phyloP scores from a whole-genome alignment of 2,329 filamentous ascomycete species.

The Pochonia chlamydosporia region DNA sequence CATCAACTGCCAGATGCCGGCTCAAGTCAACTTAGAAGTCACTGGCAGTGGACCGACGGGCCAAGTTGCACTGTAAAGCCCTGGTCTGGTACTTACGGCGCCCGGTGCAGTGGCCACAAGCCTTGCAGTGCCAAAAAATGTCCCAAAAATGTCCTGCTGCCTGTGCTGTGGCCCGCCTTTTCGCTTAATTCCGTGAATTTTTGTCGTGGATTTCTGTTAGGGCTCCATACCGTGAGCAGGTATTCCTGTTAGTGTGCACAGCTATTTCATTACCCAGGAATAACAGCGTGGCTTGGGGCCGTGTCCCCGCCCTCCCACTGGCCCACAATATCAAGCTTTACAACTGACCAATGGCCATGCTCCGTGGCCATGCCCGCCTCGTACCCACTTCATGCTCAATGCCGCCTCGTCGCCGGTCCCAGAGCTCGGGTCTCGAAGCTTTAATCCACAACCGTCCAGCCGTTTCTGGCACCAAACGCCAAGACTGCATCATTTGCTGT shows the following conservation, averaged over 20 bases:
- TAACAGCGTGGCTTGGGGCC: conserved; percentile 5
- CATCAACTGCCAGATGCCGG: not conserved
- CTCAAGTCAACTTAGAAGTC: too few relatives aligned
- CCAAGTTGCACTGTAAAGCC: too few relatives aligned
- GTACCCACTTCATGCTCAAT: not conserved
- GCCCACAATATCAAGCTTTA: not conserved
- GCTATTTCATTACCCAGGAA: not conserved
- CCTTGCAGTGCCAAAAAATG: not conserved
- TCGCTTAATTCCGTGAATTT: conserved; percentile 18
- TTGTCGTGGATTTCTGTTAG: conserved; percentile 19
- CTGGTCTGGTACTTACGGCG: not conserved
- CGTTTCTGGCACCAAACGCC: too few relatives aligned
- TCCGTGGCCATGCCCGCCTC: too few relatives aligned
- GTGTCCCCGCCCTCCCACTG: not conserved
- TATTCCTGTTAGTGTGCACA: not conserved
- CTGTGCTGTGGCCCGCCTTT: conserved; percentile 7
- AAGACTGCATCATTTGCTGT: too few relatives aligned
- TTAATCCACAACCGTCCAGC: not conserved
- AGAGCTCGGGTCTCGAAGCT: not conserved
- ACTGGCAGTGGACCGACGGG: too few relatives aligned
- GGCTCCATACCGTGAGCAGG: conserved; percentile 12
- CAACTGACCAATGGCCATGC: not conserved
- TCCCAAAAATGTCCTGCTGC: not conserved
- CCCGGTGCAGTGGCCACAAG: not conserved
- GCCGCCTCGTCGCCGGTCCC: not conserved